Conservation (phyloP, 2,329 filamentous ascomycete genomes). For the Talaromyces marneffei region DNA sequence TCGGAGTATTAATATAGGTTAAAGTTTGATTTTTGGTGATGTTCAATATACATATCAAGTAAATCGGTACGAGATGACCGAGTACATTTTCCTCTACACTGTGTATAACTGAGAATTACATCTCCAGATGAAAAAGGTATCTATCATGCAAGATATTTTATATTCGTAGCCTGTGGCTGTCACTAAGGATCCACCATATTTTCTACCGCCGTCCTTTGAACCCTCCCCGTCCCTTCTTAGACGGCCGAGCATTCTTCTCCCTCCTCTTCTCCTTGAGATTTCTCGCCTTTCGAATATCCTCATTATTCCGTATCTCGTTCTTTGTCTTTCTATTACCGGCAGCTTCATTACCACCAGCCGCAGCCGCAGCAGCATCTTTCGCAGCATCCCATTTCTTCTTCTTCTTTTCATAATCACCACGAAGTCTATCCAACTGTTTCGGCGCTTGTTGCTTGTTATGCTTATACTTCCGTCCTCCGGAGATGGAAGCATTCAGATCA, state of each 20-base stretch:
- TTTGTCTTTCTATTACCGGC: conserved; percentile 59
- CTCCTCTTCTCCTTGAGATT: conserved; percentile 67
- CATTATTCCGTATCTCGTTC: conserved; percentile 72
- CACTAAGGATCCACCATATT: not conserved
- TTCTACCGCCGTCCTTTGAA: conserved; percentile 4
- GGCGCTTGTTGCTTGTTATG: conserved; percentile 84
- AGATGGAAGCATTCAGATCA: conserved; percentile 30
- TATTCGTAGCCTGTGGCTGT: not conserved
- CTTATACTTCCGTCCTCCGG: conserved; percentile 59
- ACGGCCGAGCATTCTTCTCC: conserved; percentile 83
- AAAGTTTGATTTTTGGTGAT: not conserved
- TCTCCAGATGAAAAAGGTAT: not conserved
- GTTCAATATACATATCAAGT: not conserved
- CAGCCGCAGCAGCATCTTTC: conserved; percentile 51
- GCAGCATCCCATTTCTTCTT: conserved; percentile 89
- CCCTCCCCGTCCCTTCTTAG: conserved; percentile 51
- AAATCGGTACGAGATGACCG: not conserved
- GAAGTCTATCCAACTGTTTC: conserved; percentile 85
- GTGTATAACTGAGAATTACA: not conserved
- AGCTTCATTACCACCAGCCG: conserved; percentile 23
- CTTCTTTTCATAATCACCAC: conserved; percentile 82
- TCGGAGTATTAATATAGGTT: not conserved
- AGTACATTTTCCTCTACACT: not conserved
- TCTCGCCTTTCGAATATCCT: conserved; percentile 80
- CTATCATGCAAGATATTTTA: not conserved